Evolutionary conservation across 148 eudicot genomes (phyloP), one percentile per base, ranked within the genome.

Genomic region (Linanthus parryae): DNA sequence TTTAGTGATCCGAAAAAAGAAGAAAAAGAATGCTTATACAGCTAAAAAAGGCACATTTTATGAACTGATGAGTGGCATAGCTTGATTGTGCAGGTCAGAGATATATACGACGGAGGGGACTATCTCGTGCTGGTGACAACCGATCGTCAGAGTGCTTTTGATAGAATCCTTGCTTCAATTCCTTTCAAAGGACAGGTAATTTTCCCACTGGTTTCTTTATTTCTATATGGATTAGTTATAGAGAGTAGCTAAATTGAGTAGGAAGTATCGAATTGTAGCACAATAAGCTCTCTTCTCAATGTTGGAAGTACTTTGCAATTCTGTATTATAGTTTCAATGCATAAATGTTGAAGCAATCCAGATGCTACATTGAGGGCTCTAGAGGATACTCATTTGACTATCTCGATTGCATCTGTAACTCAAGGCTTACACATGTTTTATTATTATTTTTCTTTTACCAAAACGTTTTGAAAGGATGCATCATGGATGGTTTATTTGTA

Each of bases 131-230:
- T 92, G 58, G 99, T 92, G 26, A 92, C 99, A 22, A 92, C 99
- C 3, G 96, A 92, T 72, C 75, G 99, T 36, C 99, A 79, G 56
- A 87, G 99, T 71, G 96, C 99, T 1, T 92, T 92, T 50, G 96
- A 92, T 51, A 77, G 99, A 72, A 65, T 92, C 57, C 68, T 92
- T 45, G 95, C 96, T 67, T 87, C 99, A 27, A 88, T 92, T 52
- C 99, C 99, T 17, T 88, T 81, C 61, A 92, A 92, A 65, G 96
- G 99, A 38, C 94, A 92, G 94, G 99, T 92, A 62, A 30, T 33
- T 45, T 28, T 50, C 20, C 43, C 22, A 25, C 29, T 13, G 2
- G 1, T 22, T 13, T 13, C 36, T 28, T 30, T 8, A 19, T 11
- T 13, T 36, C 7, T 24, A 39, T 3, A 1, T 52, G 43, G 31